Evolutionary conservation across 805 yeast genomes (phyloP), one percentile per base, ranked within the genome.

Genomic region (Starmerella cellae): DNA sequence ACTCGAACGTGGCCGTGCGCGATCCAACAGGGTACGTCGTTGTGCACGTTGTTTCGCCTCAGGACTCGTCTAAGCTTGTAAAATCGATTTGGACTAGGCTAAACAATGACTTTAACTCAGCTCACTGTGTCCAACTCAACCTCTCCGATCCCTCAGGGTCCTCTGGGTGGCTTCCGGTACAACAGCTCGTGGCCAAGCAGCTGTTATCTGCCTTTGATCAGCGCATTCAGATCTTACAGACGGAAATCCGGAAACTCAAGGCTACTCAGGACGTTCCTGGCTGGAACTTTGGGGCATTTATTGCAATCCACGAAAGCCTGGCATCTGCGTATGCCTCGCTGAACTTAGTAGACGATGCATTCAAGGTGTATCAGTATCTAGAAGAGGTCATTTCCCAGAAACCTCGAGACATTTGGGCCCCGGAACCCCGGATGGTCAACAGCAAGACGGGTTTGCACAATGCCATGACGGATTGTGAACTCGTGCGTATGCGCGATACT

Each of bases 11-110:
- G 51, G 65, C 49, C 51, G 64, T 45, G 43, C 62, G 55, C 39
- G 71, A 42, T 36, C 68, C 72, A 2, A 71, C 78, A 9, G 77
- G 75, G 38, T 75, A 85, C 78, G 64, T 72, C 46, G 67, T 84
- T 4, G 59, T 82, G 0, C 66, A 72, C 38, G 73, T 69, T 53
- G 67, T 70, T 3, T 26, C 23, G 34, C 29, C 40, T 18, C 5
- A 37, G 21, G 36, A 42, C 24, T 13, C 44, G 33, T 30, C 47
- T 35, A 31, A 48, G 32, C 35, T 33, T 18, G 38, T 45, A 14
- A 50, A 48, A 35, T 34, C 48, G 3, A 46, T 50, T 6, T 53
- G 55, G 55, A 30, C 49, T 18, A 49, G 54, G 27, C 36, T 54
- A 14, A 30, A 10, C 2, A 51, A 63, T 2, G 73, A 68, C 24